phyloP scores from a whole-genome alignment of 2,329 filamentous ascomycete species.

The Penicillium digitatum region DNA sequence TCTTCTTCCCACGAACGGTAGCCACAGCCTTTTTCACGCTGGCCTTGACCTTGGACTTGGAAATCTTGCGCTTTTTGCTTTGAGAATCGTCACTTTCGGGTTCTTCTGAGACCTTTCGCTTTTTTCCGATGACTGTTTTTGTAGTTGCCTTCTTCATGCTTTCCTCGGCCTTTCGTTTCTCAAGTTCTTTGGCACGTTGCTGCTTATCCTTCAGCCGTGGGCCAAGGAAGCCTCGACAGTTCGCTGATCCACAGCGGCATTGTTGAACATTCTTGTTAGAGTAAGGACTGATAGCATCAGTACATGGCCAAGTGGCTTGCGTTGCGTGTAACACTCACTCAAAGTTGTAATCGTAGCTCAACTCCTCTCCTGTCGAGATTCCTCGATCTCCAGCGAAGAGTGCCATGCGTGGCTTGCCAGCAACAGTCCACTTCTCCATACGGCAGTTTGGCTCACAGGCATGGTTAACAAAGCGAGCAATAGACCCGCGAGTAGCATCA shows the following conservation, averaged over 20 bases:
- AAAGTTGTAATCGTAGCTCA: conserved; percentile 89
- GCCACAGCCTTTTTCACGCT: conserved; percentile 28
- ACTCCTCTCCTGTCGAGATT: conserved; percentile 90
- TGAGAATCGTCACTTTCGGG: background rate
- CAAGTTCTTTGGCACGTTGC: conserved; percentile 31
- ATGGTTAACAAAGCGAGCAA: conserved; percentile 97
- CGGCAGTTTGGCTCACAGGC: conserved; percentile 93
- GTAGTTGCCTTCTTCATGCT: conserved; percentile 15
- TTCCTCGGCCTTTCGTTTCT: conserved; percentile 24
- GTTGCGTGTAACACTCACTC: conserved; percentile 46
- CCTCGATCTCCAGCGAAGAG: conserved; percentile 86
- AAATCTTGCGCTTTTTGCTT: conserved; percentile 28
- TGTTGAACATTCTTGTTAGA: conserved; percentile 61
- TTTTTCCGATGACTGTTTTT: conserved; percentile 31
- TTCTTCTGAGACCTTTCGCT: conserved; percentile 29
- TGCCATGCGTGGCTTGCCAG: conserved; percentile 90
- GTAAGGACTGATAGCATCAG: conserved; percentile 45
- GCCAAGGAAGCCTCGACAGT: conserved; percentile 60
- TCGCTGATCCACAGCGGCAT: conserved; percentile 59
- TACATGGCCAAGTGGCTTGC: background rate
- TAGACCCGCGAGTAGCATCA: conserved; percentile 90
- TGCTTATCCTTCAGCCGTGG: conserved; percentile 51
- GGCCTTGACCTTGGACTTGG: conserved; percentile 31
- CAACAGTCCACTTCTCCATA: conserved; percentile 98
- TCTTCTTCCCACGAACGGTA: conserved; percentile 19